Evolutionary conservation across 1,284 basidiomycete species (phyloP).

Genomic region (Ceratobasidium sp.): DNA sequence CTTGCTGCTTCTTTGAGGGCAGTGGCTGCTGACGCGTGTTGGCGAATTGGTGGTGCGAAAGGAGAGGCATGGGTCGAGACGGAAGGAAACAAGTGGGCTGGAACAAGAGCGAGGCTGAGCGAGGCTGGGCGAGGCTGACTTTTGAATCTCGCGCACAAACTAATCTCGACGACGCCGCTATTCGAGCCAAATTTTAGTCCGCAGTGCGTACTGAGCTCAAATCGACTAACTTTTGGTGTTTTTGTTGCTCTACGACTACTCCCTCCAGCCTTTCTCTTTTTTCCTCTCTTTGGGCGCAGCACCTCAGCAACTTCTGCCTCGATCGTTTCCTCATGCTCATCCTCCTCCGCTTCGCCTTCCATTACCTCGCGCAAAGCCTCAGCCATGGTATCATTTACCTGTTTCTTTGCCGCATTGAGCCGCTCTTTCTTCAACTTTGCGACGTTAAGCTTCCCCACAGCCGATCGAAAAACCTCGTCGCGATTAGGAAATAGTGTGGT

Average conservation of each 20-base stretch:
- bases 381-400: background rate
- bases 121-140: too few species aligned
- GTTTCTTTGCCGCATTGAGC: background rate
- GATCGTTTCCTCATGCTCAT: background rate
- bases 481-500: background rate
- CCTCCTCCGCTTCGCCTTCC: background rate
- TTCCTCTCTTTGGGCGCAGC: background rate
- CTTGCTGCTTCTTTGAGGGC: constrained; percentile 39
- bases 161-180: background rate
- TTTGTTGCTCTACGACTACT: background rate
- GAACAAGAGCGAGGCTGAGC: background rate
- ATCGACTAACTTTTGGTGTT: background rate
- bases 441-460: background rate
- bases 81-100: background rate
- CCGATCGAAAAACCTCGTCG: background rate
- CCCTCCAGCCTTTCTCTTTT: background rate
- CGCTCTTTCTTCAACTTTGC: background rate
- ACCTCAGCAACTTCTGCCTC: background rate
- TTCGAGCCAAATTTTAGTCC: background rate
- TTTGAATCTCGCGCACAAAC: background rate
- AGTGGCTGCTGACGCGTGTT: constrained; percentile 32
- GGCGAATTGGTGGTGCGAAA: constrained; percentile 20
- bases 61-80: constrained; percentile 35
- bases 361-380: background rate
- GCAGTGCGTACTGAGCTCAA: background rate